Evolutionary conservation across 768 basidiomycete genomes (phyloP).

Genomic region (Candolleomyces eurysporus): DNA sequence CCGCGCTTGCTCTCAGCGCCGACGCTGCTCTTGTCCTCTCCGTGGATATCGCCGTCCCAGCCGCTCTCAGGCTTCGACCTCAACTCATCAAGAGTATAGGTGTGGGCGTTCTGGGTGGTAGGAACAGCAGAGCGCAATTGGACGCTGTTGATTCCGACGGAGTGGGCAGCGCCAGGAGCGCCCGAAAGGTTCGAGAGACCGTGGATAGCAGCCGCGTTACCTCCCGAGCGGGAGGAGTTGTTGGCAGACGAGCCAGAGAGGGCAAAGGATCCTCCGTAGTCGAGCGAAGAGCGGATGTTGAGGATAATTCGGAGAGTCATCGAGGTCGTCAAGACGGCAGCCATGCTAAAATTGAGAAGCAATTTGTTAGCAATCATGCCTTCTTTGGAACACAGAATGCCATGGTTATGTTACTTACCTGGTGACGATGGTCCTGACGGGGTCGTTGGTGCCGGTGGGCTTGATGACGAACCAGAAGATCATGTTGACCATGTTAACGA

Average conservation of each 20-base stretch:
- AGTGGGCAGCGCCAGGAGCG: constrained; percentile 19
- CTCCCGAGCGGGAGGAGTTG: constrained; percentile 33
- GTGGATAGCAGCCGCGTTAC: constrained; percentile 37
- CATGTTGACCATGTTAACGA: constrained; percentile 81
- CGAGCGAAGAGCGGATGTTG: constrained; percentile 74
- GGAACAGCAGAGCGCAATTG: constrained; percentile 8
- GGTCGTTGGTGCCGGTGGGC: constrained; percentile 58
- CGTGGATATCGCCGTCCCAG: constrained; percentile 36
- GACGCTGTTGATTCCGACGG: constrained; percentile 30
- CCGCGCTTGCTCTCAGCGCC: constrained; percentile 15
- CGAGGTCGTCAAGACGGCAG: constrained; percentile 82
- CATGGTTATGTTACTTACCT: constrained; percentile 32
- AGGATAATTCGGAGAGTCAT: constrained; percentile 89
- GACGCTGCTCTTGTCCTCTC: constrained; percentile 42
- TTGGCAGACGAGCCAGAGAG: constrained; percentile 41
- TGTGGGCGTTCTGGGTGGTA: constrained; percentile 36
- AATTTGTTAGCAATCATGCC: background rate
- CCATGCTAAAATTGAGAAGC: constrained; percentile 46
- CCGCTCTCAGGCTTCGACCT: constrained; percentile 45
- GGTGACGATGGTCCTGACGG: constrained; percentile 80
- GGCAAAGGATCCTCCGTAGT: constrained; percentile 67
- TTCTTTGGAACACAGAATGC: background rate
- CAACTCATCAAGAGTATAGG: constrained; percentile 56
- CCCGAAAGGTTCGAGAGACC: constrained; percentile 46
- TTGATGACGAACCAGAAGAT: constrained; percentile 85